These are phyloP conservation scores for Drosera capensis DNA, from an alignment of 148 eudicot genomes.

Conservation along the genomic window DNA sequence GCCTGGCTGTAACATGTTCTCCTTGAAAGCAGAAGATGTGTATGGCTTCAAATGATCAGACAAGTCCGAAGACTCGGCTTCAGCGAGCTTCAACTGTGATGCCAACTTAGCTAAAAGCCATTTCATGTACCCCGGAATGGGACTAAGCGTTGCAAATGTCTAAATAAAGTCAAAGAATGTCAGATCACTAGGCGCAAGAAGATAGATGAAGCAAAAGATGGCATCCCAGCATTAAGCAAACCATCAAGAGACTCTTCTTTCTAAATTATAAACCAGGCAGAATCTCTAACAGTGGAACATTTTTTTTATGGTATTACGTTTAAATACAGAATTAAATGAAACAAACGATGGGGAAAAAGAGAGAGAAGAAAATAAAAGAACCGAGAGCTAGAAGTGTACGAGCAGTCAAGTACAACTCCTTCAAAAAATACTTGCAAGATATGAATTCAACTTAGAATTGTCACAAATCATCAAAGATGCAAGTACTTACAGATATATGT, in stretches of 20 bases:
- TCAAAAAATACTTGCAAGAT: too few species aligned
- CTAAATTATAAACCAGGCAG: too few species aligned
- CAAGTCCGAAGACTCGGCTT: constrained; percentile 16
- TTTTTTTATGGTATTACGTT: too few species aligned
- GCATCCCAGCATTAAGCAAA: too few species aligned
- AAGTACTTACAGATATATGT: constrained; percentile 59
- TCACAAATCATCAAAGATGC: too few species aligned
- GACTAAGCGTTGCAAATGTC: constrained; percentile 94
- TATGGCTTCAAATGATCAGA: constrained; percentile 15
- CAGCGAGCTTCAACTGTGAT: constrained; percentile 32
- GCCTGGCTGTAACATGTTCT: constrained; percentile 45
- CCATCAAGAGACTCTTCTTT: too few species aligned
- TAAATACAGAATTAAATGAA: neutral
- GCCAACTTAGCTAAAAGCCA: constrained; percentile 92
- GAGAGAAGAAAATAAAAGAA: too few species aligned
- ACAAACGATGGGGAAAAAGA: neutral
- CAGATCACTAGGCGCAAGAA: constrained; percentile 3
- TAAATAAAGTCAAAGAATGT: constrained; percentile 11
- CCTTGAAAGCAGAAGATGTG: constrained; percentile 52
- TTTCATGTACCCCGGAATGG: constrained; percentile 83
- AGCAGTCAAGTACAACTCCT: too few species aligned
- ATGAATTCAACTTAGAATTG: too few species aligned
- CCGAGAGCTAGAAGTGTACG: too few species aligned
- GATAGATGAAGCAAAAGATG: neutral
- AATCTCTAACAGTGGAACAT: too few species aligned